These are phyloP conservation scores for Arthrobotrys sphaeroides DNA, from an alignment of 2,329 filamentous ascomycete species.

Conservation along the genomic window DNA sequence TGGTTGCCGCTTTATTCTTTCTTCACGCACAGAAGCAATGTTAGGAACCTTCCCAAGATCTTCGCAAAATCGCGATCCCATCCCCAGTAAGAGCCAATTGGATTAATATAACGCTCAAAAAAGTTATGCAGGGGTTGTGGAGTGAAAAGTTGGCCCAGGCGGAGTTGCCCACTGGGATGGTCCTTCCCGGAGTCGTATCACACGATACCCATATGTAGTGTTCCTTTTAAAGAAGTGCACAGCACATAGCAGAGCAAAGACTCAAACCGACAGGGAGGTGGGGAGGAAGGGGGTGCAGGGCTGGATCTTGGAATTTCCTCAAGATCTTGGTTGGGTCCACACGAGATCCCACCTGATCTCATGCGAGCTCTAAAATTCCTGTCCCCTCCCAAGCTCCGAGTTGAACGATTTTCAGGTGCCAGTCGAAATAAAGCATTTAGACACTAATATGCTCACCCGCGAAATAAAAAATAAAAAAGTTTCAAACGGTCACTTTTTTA, in stretches of 20 bases:
- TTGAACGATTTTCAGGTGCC: conserved; percentile 52
- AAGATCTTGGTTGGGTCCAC: conserved; percentile 46
- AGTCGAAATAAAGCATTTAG: conserved; percentile 28
- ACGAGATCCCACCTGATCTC: conserved; percentile 33
- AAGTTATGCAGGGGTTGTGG: conserved; percentile 45
- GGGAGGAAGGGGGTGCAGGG: conserved; percentile 32
- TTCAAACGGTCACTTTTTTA: conserved; percentile 10
- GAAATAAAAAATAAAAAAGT: conserved; percentile 9
- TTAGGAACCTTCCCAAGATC: conserved; percentile 27
- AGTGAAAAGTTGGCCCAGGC: conserved; percentile 29
- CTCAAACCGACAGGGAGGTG: conserved; percentile 12
- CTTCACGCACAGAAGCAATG: conserved; percentile 17
- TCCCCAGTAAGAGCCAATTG: conserved; percentile 30
- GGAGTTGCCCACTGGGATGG: conserved; percentile 22
- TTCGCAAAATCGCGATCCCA: conserved; percentile 44
- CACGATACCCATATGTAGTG: conserved; percentile 36
- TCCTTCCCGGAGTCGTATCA: conserved; percentile 32
- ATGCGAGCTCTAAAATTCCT: conserved; percentile 30
- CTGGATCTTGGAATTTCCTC: conserved; percentile 36
- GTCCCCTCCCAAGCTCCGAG: conserved; percentile 45
- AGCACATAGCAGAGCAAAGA: background rate
- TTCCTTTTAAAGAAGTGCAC: conserved; percentile 6
- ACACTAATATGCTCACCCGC: conserved; percentile 27
- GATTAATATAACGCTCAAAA: conserved; percentile 25
- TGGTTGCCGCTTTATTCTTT: conserved; percentile 51